Evolutionary conservation across 257 asterid genomes (phyloP).

Genomic region (Rehmannia glutinosa): DNA sequence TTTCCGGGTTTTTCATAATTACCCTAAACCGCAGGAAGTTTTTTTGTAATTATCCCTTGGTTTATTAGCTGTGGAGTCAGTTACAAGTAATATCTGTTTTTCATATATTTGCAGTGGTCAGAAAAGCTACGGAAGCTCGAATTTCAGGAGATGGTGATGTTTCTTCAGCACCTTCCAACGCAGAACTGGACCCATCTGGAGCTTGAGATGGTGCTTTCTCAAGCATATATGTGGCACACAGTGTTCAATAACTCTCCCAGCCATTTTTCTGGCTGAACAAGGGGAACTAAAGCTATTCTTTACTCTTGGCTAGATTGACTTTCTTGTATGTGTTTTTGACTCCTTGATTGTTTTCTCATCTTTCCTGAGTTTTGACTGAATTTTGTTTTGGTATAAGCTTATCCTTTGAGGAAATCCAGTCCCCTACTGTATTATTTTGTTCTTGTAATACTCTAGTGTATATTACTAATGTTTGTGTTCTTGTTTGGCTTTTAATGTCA

Average conservation of each 20-base stretch:
- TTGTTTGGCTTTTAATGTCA: not conserved
- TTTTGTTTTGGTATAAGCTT: too few relatives aligned
- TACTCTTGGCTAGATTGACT: not conserved
- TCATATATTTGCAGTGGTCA: conserved; percentile 64
- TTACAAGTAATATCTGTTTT: not conserved
- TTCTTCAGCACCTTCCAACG: conserved; percentile 93
- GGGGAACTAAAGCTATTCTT: not conserved
- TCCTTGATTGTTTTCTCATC: not conserved
- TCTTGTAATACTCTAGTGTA: too few relatives aligned
- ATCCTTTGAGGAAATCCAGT: not conserved
- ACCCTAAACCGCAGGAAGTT: too few relatives aligned
- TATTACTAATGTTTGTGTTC: not conserved
- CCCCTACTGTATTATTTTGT: conserved; percentile 14
- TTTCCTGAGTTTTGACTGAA: conserved; percentile 2
- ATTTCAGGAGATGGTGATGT: conserved; percentile 98
- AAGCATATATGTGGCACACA: conserved; percentile 97
- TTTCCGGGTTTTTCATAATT: too few relatives aligned
- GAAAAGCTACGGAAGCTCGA: conserved; percentile 77
- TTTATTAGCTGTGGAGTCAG: not conserved
- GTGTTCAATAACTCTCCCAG: conserved; percentile 89
- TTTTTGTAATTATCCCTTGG: not conserved
- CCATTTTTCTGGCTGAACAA: conserved; percentile 70
- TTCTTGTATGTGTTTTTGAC: not conserved
- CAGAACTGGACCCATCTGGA: conserved; percentile 70
- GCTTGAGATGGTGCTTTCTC: conserved; percentile 90